Percentiles rank a stretch among this genome's conserved stretches.
These are phyloP conservation scores for Cryptococcus amylolentus DNA, from an alignment of 1,284 basidiomycete species.

Conservation along the genomic window DNA sequence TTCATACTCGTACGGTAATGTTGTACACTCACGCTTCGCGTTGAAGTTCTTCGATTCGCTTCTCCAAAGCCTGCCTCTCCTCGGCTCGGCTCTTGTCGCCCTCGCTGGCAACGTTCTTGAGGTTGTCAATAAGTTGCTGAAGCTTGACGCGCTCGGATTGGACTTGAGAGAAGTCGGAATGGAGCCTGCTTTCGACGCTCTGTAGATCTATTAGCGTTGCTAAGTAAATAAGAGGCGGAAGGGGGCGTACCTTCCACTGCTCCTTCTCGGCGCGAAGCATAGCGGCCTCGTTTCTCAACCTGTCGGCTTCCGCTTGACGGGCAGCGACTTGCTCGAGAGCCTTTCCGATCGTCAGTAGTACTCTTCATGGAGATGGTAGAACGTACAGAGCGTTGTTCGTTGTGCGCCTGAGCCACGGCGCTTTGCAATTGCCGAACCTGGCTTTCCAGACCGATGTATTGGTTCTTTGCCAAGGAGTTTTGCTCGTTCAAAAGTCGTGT, in stretches of 20 bases:
- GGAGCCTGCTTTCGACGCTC: constrained; percentile 71
- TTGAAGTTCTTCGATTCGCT: constrained; percentile 72
- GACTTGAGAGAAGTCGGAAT: constrained; percentile 77
- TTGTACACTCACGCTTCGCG: constrained; percentile 61
- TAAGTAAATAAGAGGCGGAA: background rate
- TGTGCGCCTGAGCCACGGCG: constrained; percentile 33
- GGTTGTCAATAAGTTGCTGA: constrained; percentile 78
- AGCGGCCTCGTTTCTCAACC: constrained; percentile 75
- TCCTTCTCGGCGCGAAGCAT: constrained; percentile 86
- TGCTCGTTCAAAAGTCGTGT: constrained; percentile 43
- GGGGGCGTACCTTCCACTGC: constrained; percentile 71
- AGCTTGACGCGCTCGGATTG: constrained; percentile 76
- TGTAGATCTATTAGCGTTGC: constrained; percentile 14
- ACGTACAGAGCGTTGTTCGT: constrained; percentile 36
- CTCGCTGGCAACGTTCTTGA: constrained; percentile 84
- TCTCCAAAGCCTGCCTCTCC: constrained; percentile 72
- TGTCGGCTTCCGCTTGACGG: constrained; percentile 62
- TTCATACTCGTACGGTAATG: background rate
- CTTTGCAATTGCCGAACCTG: constrained; percentile 37
- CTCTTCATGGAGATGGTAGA: background rate
- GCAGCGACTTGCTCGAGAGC: constrained; percentile 46
- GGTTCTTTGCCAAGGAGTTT: constrained; percentile 42
- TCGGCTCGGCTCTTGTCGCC: constrained; percentile 76
- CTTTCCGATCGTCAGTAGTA: constrained; percentile 10
- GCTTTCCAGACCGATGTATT: constrained; percentile 33